Percentiles rank a stretch among this genome's conserved stretches.
Conservation (phyloP, 2,329 filamentous ascomycete species). For the Fusarium metavorans region DNA sequence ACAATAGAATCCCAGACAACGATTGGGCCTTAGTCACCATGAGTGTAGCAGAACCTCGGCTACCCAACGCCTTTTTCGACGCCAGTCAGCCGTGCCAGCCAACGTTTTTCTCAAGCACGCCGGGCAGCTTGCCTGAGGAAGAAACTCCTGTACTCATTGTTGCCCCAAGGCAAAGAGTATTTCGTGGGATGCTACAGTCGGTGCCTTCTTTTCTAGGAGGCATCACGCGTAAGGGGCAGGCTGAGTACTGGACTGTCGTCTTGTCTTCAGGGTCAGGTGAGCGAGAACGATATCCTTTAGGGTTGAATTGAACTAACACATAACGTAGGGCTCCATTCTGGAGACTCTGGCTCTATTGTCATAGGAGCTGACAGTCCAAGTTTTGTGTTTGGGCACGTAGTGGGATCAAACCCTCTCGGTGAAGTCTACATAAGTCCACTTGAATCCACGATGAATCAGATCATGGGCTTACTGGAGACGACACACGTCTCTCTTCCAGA, state of each 20-base stretch:
- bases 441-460: background rate
- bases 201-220: background rate
- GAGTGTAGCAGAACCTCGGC: background rate
- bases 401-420: background rate
- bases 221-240: background rate
- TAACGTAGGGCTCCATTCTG: background rate
- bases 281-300: fast-evolving
- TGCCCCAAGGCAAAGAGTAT: background rate
- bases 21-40: background rate
- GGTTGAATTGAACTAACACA: background rate
- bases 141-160: background rate
- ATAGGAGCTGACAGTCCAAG: background rate
- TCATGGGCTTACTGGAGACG: background rate
- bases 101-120: background rate
- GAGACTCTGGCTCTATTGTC: background rate
- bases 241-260: background rate
- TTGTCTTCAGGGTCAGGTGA: background rate
- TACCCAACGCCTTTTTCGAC: background rate
- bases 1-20: background rate
- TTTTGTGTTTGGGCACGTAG: background rate
- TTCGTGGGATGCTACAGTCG: background rate
- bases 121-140: background rate
- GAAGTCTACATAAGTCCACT: background rate
- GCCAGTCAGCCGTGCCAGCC: background rate
- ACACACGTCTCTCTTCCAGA: background rate